Evolutionary conservation across 495 filamentous ascomycete species (phyloP).

Genomic region (Cryomyces minteri): DNA sequence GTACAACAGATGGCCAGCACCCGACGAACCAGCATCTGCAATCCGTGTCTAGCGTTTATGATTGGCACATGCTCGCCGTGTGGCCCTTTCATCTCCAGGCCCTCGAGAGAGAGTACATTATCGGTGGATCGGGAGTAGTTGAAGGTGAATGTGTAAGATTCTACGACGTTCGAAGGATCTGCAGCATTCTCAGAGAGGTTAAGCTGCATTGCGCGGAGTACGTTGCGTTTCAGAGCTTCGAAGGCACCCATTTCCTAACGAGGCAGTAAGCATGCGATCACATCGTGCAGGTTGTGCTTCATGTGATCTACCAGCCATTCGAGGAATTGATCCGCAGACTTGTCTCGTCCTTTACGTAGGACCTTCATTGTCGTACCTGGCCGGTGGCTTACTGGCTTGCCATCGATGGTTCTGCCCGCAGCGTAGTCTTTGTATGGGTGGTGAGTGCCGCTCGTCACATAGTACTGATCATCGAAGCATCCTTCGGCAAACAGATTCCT

Average conservation of each 20-base stretch:
- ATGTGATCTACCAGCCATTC: slow-evolving; percentile 21
- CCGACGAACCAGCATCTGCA: slow-evolving; percentile 23
- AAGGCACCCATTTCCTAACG: slow-evolving; percentile 28
- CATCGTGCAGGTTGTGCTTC: too few relatives aligned
- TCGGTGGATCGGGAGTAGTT: slow-evolving; percentile 18
- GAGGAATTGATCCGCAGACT: slow-evolving; percentile 22
- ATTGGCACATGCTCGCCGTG: slow-evolving; percentile 19
- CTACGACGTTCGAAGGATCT: slow-evolving; percentile 22
- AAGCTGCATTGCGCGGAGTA: slow-evolving; percentile 27
- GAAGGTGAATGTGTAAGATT: slow-evolving; percentile 33
- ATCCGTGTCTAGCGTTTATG: slow-evolving; percentile 17
- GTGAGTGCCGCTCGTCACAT: slow-evolving; percentile 5
- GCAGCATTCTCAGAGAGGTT: slow-evolving; percentile 24
- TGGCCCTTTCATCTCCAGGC: slow-evolving; percentile 20
- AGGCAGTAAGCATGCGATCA: too few relatives aligned
- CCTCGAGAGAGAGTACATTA: slow-evolving; percentile 13
- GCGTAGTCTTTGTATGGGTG: slow-evolving; percentile 15
- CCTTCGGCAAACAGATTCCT: slow-evolving; percentile 13
- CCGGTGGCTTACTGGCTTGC: slow-evolving; percentile 8
- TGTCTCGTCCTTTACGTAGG: slow-evolving; percentile 18
- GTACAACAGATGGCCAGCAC: slow-evolving; percentile 20
- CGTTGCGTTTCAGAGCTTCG: slow-evolving; percentile 21
- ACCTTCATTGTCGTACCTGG: slow-evolving; percentile 17
- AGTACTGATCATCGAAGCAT: slow-evolving; percentile 12
- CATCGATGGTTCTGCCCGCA: neutral